Evolutionary conservation across 2,329 filamentous ascomycete genomes (phyloP).

Genomic region (Ilyonectria robusta): DNA sequence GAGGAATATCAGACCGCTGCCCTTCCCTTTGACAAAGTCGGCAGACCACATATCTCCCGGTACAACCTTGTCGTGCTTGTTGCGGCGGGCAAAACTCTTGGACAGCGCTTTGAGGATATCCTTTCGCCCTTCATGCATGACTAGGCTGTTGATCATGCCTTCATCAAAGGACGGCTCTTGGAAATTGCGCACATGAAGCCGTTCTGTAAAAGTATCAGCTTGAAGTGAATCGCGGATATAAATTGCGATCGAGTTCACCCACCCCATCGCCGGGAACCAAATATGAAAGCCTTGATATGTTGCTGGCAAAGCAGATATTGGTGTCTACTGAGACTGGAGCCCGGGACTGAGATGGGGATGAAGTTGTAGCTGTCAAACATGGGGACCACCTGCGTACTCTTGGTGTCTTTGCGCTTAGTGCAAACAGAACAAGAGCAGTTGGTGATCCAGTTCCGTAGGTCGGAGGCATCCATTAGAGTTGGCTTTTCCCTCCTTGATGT

Average conservation of each 20-base stretch:
- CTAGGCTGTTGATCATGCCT: slow-evolving; percentile 48
- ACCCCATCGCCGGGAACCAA: slow-evolving; percentile 14
- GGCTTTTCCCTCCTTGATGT: not conserved
- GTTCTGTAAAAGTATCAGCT: slow-evolving; percentile 24
- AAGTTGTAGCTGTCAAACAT: not conserved
- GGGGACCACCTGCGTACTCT: not conserved
- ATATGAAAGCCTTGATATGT: not conserved
- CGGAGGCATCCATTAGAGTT: not conserved
- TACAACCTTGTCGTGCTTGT: slow-evolving; percentile 35
- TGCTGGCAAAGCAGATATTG: slow-evolving; percentile 4
- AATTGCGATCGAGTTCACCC: slow-evolving; percentile 6
- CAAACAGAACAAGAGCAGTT: slow-evolving; percentile 1
- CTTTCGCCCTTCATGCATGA: slow-evolving; percentile 44
- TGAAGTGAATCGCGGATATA: not conserved
- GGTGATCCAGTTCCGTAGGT: not conserved
- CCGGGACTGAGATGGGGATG: not conserved
- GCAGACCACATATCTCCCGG: slow-evolving; percentile 32
- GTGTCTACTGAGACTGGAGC: not conserved
- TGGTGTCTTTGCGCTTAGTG: not conserved
- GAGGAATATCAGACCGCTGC: slow-evolving; percentile 42
- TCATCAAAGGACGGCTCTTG: slow-evolving; percentile 45
- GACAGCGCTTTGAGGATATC: slow-evolving; percentile 11
- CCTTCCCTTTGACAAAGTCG: slow-evolving; percentile 46
- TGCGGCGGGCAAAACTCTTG: slow-evolving; percentile 45
- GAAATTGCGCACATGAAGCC: slow-evolving; percentile 43